Base-by-base conservation (phyloP, 2,329 filamentous ascomycete genomes). In the Stachybotrys chartarum region DNA sequence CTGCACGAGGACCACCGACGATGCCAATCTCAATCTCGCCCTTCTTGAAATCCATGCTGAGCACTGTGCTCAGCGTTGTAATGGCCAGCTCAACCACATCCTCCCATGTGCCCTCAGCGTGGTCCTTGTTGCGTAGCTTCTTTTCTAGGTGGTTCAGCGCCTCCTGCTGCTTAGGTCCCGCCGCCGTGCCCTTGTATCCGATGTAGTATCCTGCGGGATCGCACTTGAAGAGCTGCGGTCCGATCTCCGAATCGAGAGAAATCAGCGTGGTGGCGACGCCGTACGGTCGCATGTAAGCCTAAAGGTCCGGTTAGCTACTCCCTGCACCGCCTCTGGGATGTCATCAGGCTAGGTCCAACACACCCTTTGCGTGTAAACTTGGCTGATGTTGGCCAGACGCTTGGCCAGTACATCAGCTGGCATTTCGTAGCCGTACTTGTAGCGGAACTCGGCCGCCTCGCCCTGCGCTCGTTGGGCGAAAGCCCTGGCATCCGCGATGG, bases 41-140 rank as follows among this genome's bases (percentile, higher is more conserved):
- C 82, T 97, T 97, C 84, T 99, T 99, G 81, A 99, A 99, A 73
- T 99, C 94, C 73, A 97, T 96, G 75, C 93, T 97, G 61, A 99
- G 82, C 58, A 99, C 92, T 42, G 90, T 96, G 83, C 92, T 96
- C 72, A 99, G 78, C 7, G 94, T 93, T 49, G 91, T 90, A 72
- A 99, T 99, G 57, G 90, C 94, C 66, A 97, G 81, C 80, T 99
- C 94, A 52, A 99, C 93, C 51, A 99, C 94, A 58, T 99, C 94
- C 74, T 96, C 90, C 94, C 94, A 99, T 69, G 79, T 86, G 58
- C 94, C 94, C 56, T 94, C 88, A 42, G 93, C 94, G 66, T 83
- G 81, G 68, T 97, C 92, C 85, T 97, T 97, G 86, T 96, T 97
- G 80, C 97, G 96, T 74, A 99, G 85, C 83, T 97, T 97, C 87